Base-by-base conservation (phyloP, 805 yeast species). In the Metschnikowia lunata region DNA sequence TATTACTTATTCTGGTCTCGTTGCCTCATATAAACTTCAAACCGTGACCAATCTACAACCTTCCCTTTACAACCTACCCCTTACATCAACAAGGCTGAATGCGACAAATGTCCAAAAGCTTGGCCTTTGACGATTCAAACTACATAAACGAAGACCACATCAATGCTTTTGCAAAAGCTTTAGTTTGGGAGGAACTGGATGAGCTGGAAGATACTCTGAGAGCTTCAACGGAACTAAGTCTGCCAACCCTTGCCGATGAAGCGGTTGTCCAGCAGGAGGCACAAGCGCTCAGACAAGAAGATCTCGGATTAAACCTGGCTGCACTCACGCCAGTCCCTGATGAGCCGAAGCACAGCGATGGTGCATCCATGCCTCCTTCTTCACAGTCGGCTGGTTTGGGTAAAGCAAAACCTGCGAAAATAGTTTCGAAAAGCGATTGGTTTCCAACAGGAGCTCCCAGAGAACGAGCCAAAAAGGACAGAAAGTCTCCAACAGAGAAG, bases 91-190 rank as follows among this genome's bases (percentile, higher is more conserved):
- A 18, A 18, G 23, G 23, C 5, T 18, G 23, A 18, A 18, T 5
- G 23, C 23, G 23, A 3, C 23, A 18, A 18, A 18, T 18, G 23
- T 18, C 23, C 23, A 18, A 18, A 18, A 13, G 18, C 37, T 12
- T 39, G 13, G 40, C 47, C 15, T 43, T 40, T 40, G 60, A 52
- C 26, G 67, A 61, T 15, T 60, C 59, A 4, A 46, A 66, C 44
- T 66, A 57, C 47, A 54, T 69, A 27, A 52, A 64, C 45, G 69
- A 63, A 37, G 60, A 61, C 14, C 71, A 70, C 44, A 66, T 70
- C 18, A 59, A 61, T 27, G 62, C 66, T 23, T 71, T 71, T 55
- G 74, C 73, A 9, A 61, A 59, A 38, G 75, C 75, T 0, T 50
- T 71, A 13, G 48, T 56, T 7, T 69, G 71, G 68, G 72, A 67